These are phyloP conservation scores for Ophiosphaerella korrae DNA, from an alignment of 2,329 filamentous ascomycete species.

Conservation along the genomic window DNA sequence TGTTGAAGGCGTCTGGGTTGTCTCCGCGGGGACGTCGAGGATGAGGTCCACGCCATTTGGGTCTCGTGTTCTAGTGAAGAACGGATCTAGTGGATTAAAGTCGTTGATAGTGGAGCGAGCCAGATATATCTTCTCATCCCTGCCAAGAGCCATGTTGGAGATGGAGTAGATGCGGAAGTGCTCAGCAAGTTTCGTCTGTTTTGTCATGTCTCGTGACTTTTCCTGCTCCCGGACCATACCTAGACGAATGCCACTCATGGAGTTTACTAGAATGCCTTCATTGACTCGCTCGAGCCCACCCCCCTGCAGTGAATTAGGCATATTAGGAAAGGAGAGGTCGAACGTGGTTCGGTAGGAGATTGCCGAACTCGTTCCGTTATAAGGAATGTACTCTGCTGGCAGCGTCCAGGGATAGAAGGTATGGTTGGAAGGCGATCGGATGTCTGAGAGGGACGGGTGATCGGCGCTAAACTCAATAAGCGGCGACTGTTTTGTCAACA, in stretches of 20 bases:
- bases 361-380: constrained; percentile 75
- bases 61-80: constrained; percentile 81
- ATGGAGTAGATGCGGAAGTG: constrained; percentile 78
- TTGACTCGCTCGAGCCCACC: constrained; percentile 61
- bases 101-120: constrained; percentile 70
- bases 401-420: constrained; percentile 94
- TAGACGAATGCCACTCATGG: constrained; percentile 65
- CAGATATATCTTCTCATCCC: constrained; percentile 85
- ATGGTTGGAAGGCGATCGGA: constrained; percentile 71
- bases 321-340: constrained; percentile 67
- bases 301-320: constrained; percentile 56
- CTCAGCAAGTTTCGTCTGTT: constrained; percentile 35
- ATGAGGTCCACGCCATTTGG: constrained; percentile 74
- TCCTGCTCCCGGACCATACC: constrained; percentile 69
- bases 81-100: constrained; percentile 77
- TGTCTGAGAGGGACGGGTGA: constrained; percentile 60
- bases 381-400: constrained; percentile 73
- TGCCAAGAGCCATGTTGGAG: constrained; percentile 79
- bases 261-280: constrained; percentile 65
- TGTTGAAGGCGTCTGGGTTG: constrained; percentile 21
- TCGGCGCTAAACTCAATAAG: constrained; percentile 58
- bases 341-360: constrained; percentile 75
- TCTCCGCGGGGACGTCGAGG: constrained; percentile 57
- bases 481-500: constrained; percentile 55
- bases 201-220: constrained; percentile 45